Conservation (phyloP, 495 filamentous ascomycete genomes). For the Viridothelium virens region DNA sequence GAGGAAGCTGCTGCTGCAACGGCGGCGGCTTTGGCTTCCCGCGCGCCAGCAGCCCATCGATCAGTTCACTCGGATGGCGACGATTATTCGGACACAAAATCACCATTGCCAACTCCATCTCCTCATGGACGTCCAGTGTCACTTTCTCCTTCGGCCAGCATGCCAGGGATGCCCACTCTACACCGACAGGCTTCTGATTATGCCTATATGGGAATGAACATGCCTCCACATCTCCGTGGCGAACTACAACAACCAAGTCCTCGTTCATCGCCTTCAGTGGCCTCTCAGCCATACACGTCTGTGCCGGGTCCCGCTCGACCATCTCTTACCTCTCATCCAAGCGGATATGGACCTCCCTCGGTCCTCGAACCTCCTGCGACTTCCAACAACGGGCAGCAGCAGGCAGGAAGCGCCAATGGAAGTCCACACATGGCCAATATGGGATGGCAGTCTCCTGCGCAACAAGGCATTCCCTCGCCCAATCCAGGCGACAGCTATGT, state of each 20-base stretch:
- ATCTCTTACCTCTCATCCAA: slow-evolving; percentile 74
- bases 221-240: slow-evolving; percentile 76
- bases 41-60: slow-evolving; percentile 46
- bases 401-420: slow-evolving; percentile 33
- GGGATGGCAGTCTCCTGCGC: slow-evolving; percentile 38
- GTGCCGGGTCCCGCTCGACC: slow-evolving; percentile 48
- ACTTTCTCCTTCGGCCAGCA: slow-evolving; percentile 69
- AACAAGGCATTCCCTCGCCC: slow-evolving; percentile 27
- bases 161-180: slow-evolving; percentile 65
- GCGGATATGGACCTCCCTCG: slow-evolving; percentile 68
- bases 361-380: slow-evolving; percentile 72
- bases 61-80: slow-evolving; percentile 64
- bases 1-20: slow-evolving; percentile 88
- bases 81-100: slow-evolving; percentile 69
- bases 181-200: slow-evolving; percentile 59
- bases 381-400: slow-evolving; percentile 28
- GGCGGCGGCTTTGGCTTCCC: slow-evolving; percentile 67
- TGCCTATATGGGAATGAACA: slow-evolving; percentile 56
- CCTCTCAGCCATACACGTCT: slow-evolving; percentile 53
- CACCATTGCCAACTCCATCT: slow-evolving; percentile 80
- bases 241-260: slow-evolving; percentile 71
- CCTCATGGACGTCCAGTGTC: slow-evolving; percentile 68
- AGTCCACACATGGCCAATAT: slow-evolving; percentile 36
- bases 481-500: slow-evolving; percentile 30
- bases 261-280: slow-evolving; percentile 56